Percentiles rank a stretch among this genome's conserved stretches.
Conservation (phyloP, 1,139 yeast genomes). For the Pichia sp. region DNA sequence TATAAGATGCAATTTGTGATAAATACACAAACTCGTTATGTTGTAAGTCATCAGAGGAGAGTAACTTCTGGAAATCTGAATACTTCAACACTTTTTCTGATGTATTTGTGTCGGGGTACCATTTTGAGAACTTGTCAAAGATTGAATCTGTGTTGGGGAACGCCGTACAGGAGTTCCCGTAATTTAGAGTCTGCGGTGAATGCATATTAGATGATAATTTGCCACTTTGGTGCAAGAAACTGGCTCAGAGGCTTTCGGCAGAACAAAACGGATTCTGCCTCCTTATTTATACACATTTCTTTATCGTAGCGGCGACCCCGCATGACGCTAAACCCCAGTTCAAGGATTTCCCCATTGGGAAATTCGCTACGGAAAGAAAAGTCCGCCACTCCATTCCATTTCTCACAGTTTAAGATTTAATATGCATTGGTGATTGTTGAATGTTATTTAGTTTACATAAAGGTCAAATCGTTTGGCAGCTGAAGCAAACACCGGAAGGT, state of each 20-base stretch:
- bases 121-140: constrained; percentile 20
- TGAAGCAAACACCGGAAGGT: constrained; percentile 1
- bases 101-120: constrained; percentile 20
- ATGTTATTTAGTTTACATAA: background rate
- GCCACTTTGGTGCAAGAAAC: background rate
- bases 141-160: background rate
- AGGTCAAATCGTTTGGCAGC: constrained; percentile 3
- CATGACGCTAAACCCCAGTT: background rate
- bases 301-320: background rate
- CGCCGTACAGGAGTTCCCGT: background rate
- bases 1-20: constrained; percentile 22
- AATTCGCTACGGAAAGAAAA: background rate
- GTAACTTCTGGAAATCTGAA: constrained; percentile 22
- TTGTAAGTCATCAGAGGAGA: constrained; percentile 16
- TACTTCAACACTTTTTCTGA: constrained; percentile 21
- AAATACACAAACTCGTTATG: constrained; percentile 20
- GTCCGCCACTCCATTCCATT: background rate
- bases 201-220: background rate
- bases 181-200: background rate
- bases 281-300: background rate
- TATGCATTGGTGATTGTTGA: no score
- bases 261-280: background rate
- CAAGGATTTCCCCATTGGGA: background rate
- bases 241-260: background rate
- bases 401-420: no score